Percentiles rank a stretch among this genome's conserved stretches.
Evolutionary conservation across 1,284 basidiomycete genomes (phyloP).

Genomic region (Phlebopus sp.): DNA sequence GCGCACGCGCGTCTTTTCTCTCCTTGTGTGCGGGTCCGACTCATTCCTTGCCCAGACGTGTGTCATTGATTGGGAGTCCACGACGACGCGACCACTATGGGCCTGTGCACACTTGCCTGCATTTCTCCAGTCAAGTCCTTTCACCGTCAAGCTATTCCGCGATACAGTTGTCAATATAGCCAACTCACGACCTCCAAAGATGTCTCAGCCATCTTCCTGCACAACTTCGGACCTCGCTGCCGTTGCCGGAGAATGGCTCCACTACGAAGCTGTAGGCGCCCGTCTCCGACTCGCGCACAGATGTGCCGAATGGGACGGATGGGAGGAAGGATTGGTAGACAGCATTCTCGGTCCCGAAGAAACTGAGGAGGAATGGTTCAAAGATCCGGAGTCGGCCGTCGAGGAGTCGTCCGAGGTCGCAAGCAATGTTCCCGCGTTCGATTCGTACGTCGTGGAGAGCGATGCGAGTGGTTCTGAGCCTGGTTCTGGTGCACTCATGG

Average conservation of each 20-base stretch:
- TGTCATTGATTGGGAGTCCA: constrained; percentile 84
- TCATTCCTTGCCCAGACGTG: constrained; percentile 52
- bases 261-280: constrained; percentile 61
- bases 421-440: constrained; percentile 13
- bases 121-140: constrained; percentile 71
- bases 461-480: constrained; percentile 16
- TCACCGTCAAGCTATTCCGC: constrained; percentile 67
- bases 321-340: constrained; percentile 77
- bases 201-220: constrained; percentile 13
- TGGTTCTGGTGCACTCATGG: constrained; percentile 15
- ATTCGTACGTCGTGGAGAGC: neutral
- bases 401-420: constrained; percentile 19
- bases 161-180: constrained; percentile 48
- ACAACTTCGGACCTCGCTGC: constrained; percentile 25
- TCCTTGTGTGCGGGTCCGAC: constrained; percentile 1
- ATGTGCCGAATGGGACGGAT: constrained; percentile 80
- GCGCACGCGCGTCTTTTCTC: neutral
- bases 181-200: constrained; percentile 22
- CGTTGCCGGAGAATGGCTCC: constrained; percentile 66
- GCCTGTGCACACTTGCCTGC: constrained; percentile 76
- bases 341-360: constrained; percentile 71
- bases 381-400: constrained; percentile 36
- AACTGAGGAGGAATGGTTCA: constrained; percentile 66
- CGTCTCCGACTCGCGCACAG: constrained; percentile 71
- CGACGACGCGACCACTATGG: constrained; percentile 78